Evolutionary conservation across 1,139 yeast genomes (phyloP).

Genomic region (Chernovozyma sophiae-reginae): DNA sequence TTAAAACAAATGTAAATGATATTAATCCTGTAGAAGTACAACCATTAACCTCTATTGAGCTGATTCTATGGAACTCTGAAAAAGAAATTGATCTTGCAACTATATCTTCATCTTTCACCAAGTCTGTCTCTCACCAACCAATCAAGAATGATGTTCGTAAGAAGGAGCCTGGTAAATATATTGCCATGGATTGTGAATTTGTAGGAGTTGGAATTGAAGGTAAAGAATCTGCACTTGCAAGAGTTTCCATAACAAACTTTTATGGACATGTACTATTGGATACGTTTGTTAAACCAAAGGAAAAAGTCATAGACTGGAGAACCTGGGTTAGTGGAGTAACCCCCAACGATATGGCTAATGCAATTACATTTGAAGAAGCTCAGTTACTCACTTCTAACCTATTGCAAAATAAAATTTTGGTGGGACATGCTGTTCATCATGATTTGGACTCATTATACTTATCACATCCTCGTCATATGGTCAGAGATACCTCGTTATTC

Average conservation of each 20-base stretch:
- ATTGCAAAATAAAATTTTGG: constrained; percentile 50
- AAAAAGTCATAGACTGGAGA: constrained; percentile 82
- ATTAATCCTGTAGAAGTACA: neutral
- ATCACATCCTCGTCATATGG: constrained; percentile 59
- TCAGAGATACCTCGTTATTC: constrained; percentile 73
- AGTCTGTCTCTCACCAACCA: constrained; percentile 8
- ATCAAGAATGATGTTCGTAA: constrained; percentile 23
- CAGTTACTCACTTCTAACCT: constrained; percentile 53
- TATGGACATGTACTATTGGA: constrained; percentile 73
- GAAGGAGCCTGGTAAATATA: constrained; percentile 57
- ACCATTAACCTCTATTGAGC: constrained; percentile 16
- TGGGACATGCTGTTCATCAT: constrained; percentile 83
- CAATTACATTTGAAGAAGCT: constrained; percentile 63
- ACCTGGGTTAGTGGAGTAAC: constrained; percentile 92
- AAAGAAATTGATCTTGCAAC: constrained; percentile 15
- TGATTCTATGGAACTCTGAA: constrained; percentile 28
- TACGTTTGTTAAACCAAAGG: constrained; percentile 69
- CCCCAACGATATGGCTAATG: constrained; percentile 63
- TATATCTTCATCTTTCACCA: constrained; percentile 3
- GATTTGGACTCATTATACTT: constrained; percentile 68
- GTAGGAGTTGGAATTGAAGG: constrained; percentile 87
- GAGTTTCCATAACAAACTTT: constrained; percentile 83
- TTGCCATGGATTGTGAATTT: constrained; percentile 92
- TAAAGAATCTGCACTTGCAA: constrained; percentile 65
- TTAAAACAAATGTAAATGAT: neutral